phyloP scores from a whole-genome alignment of 176 grass and related monocot genomes.

The Microstegium vimineum region DNA sequence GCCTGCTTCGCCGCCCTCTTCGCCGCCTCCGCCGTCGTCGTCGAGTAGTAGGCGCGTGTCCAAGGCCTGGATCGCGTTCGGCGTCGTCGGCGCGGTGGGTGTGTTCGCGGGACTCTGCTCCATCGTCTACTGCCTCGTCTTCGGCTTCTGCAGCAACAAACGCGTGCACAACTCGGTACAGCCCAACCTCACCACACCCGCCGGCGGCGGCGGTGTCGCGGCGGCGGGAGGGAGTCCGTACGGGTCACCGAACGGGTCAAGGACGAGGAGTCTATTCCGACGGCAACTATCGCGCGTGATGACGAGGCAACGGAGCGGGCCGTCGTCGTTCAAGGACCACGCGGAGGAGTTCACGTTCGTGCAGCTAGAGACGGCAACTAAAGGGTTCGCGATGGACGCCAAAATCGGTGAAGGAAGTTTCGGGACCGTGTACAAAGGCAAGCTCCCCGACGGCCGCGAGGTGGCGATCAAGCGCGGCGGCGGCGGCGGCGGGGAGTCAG shows the following conservation, averaged over 20 bases:
- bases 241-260: slow-evolving; percentile 49
- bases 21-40: not conserved
- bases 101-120: slow-evolving; percentile 52
- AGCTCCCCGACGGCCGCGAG: slow-evolving; percentile 76
- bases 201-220: not conserved
- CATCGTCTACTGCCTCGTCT: slow-evolving; percentile 54
- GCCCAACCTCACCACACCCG: slow-evolving; percentile 29
- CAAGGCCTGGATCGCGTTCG: slow-evolving; percentile 54
- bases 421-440: slow-evolving; percentile 75
- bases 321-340: slow-evolving; percentile 83
- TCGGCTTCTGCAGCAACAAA: slow-evolving; percentile 67
- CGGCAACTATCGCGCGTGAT: slow-evolving; percentile 77
- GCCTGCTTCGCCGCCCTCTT: not conserved
- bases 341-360: slow-evolving; percentile 61
- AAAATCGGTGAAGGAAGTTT: slow-evolving; percentile 88
- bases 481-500: too few relatives aligned
- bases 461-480: slow-evolving; percentile 87
- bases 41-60: not conserved
- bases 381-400: slow-evolving; percentile 48
- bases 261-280: slow-evolving; percentile 32
- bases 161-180: slow-evolving; percentile 89
- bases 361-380: slow-evolving; percentile 66
- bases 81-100: slow-evolving; percentile 63
- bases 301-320: slow-evolving; percentile 86
- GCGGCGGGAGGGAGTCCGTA: slow-evolving; percentile 34